Percentiles rank a stretch among this genome's conserved stretches.
Conservation (phyloP, 768 basidiomycete species). For the Wakefieldia striispora region DNA sequence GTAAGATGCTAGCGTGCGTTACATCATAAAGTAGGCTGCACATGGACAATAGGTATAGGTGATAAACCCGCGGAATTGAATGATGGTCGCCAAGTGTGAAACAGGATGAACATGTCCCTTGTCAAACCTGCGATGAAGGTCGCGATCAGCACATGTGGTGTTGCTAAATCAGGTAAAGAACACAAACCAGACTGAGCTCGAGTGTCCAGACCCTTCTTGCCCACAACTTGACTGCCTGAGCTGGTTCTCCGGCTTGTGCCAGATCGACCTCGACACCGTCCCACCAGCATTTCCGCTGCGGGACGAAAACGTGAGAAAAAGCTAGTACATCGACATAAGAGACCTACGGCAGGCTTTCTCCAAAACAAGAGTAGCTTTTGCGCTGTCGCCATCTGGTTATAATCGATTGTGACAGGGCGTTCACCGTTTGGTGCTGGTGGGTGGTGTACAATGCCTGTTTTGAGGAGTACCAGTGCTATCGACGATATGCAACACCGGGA, state of each 20-base stretch:
- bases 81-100: slow-evolving; percentile 18
- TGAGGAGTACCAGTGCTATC: slow-evolving; percentile 94
- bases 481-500: slow-evolving; percentile 97
- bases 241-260: slow-evolving; percentile 50
- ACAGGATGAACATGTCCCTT: slow-evolving; percentile 3
- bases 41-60: slow-evolving; percentile 28
- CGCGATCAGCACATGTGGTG: not conserved
- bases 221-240: slow-evolving; percentile 83
- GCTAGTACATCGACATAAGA: not conserved
- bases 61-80: slow-evolving; percentile 16
- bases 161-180: not conserved
- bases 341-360: slow-evolving; percentile 97
- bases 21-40: slow-evolving; percentile 27
- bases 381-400: slow-evolving; percentile 92
- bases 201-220: slow-evolving; percentile 97
- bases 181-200: slow-evolving; percentile 84
- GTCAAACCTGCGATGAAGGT: slow-evolving; percentile 17
- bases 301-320: not conserved
- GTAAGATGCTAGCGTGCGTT: slow-evolving; percentile 28
- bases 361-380: slow-evolving; percentile 97
- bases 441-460: slow-evolving; percentile 90
- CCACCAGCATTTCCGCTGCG: slow-evolving; percentile 99
- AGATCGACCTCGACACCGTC: slow-evolving; percentile 92
- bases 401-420: slow-evolving; percentile 79
- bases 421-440: slow-evolving; percentile 50